Evolutionary conservation across 2,329 filamentous ascomycete species (phyloP), one percentile per base, ranked within the genome.

Genomic region (Fusarium tjaetaba): DNA sequence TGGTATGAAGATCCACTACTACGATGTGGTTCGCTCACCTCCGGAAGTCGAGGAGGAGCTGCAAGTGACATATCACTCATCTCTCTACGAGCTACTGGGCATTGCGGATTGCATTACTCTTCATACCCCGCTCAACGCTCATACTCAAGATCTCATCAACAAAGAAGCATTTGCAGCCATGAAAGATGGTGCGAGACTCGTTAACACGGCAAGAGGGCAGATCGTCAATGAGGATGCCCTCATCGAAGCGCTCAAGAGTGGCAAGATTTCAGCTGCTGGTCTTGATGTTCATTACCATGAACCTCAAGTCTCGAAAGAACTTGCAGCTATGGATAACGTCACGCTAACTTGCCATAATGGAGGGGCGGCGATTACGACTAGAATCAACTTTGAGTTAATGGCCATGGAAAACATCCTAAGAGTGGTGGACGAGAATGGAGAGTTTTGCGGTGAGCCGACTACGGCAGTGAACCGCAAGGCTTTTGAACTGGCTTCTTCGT

Each of bases 201-300:
- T 89, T 5, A 89, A 89, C 70, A 88, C 87, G 8, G 86, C 88
- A 1, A 79, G 88, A 4, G 88, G 87, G 0, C 84, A 84, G 53
- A 76, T 89, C 3, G 81, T 89, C 2, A 85, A 89, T 63, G 87
- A 90, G 68, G 82, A 83, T 3, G 87, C 85, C 8, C 73, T 90
- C 32, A 79, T 87, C 2, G 75, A 76, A 11, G 87, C 86, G 1
- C 71, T 89, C 43, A 83, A 87, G 60, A 81, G 77, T 9, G 86
- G 86, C 0, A 82, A 82, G 11, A 45, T 89, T 4, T 78, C 79
- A 0, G 83, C 84, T 5, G 88, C 85, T 1, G 88, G 85, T 0
- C 73, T 89, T 18, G 88, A 89, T 74, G 88, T 90, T 18, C 86
- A 89, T 78, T 85, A 85, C 11, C 75, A 86, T 51, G 88, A 90